Conservation (phyloP, 345 rosid species). For the Bruguiera sexangula region DNA sequence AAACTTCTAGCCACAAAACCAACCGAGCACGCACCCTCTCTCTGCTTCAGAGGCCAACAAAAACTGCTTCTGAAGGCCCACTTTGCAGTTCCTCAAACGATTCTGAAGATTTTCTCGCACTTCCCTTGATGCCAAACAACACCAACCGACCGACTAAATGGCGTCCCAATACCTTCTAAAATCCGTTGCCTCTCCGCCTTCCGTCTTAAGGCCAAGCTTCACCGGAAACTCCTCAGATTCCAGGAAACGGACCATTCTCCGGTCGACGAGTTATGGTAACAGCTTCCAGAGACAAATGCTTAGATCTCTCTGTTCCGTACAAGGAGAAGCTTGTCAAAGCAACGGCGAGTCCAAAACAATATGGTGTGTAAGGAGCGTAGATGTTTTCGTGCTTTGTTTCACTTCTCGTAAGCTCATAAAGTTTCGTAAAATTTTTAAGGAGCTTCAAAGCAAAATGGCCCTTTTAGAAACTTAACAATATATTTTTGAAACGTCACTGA, state of each 20-base stretch:
- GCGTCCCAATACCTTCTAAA: constrained; percentile 45
- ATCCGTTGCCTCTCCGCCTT: constrained; percentile 39
- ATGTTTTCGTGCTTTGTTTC: not conserved
- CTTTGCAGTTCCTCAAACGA: not conserved
- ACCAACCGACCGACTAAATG: constrained; percentile 21
- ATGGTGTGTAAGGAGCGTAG: too few relatives aligned
- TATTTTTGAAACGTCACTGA: not conserved
- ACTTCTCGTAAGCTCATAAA: too few relatives aligned
- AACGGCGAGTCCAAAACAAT: constrained; percentile 43
- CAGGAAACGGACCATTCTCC: constrained; percentile 27
- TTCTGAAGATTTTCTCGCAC: constrained; percentile 7
- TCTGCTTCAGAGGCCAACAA: not conserved
- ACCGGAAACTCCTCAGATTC: constrained; percentile 30
- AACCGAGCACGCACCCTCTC: constrained; percentile 8
- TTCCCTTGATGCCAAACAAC: constrained; percentile 19
- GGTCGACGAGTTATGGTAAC: constrained; percentile 20
- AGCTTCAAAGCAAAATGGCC: too few relatives aligned
- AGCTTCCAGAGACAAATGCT: constrained; percentile 20
- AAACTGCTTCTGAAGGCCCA: too few relatives aligned
- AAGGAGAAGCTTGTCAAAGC: constrained; percentile 48
- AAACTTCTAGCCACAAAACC: constrained; percentile 33
- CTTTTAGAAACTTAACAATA: not conserved
- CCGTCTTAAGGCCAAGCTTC: constrained; percentile 42
- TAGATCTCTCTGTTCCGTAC: constrained; percentile 45
- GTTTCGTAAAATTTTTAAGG: too few relatives aligned